Percentiles rank a stretch among this genome's conserved stretches.
Conservation (phyloP, 257 asterid species). For the Penstemon barbatus region DNA sequence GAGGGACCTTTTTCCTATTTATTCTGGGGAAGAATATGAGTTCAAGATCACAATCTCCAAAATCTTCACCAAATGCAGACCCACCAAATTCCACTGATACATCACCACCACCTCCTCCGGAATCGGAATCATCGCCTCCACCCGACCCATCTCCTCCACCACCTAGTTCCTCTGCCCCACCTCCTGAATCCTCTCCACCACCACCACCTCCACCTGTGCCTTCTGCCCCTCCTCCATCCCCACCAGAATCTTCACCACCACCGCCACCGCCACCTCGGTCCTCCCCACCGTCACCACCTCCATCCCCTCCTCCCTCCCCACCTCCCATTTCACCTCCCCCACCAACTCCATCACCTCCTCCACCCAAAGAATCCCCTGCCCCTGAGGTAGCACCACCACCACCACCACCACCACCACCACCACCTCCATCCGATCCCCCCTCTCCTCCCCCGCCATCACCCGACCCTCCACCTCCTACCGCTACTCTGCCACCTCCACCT, state of each 20-base stretch:
- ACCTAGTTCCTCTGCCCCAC: conserved; percentile 34
- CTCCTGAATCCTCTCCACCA: conserved; percentile 39
- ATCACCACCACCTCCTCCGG: conserved; percentile 20
- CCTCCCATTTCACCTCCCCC: conserved; percentile 42
- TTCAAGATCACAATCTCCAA: conserved; percentile 29
- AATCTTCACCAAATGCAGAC: conserved; percentile 28
- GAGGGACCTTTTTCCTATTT: background rate
- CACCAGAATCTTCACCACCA: conserved; percentile 45
- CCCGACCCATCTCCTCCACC: conserved; percentile 34
- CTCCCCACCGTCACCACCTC: conserved; percentile 27
- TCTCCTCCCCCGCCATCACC: conserved; percentile 42
- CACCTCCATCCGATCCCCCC: conserved; percentile 37
- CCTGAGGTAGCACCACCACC: conserved; percentile 33
- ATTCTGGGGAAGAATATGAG: background rate
- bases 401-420: conserved; percentile 36
- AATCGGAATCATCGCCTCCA: background rate
- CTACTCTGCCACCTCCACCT: conserved; percentile 30
- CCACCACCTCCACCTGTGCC: conserved; percentile 24
- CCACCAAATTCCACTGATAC: conserved; percentile 39
- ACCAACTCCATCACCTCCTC: conserved; percentile 30
- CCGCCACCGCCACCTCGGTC: conserved; percentile 36
- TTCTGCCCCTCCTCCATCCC: conserved; percentile 45
- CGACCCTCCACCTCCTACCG: conserved; percentile 30
- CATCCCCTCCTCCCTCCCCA: conserved; percentile 47
- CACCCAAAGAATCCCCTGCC: conserved; percentile 33